A percentile compares a stretch with the other conserved stretches of the same genome.
phyloP scores from a whole-genome alignment of 108 stramenopile species.

The Schizochytrium sp. region DNA sequence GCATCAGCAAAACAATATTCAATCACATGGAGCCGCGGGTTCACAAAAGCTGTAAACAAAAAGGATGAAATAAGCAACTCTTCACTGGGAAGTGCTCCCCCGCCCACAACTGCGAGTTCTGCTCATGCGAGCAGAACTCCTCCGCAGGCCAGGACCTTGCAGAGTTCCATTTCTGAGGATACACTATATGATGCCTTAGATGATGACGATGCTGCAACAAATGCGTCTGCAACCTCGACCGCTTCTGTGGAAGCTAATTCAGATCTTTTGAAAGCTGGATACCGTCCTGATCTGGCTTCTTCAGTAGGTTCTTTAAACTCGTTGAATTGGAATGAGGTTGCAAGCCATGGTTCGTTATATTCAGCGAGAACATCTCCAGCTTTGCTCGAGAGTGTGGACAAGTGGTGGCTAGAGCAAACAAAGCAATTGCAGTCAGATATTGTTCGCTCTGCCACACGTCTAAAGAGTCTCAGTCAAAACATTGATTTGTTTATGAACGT shows the following conservation, averaged over 20 bases:
- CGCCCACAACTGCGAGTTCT: background rate
- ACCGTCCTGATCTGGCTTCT: too few relatives aligned
- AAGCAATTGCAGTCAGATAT: conserved; percentile 47
- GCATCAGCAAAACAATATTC: background rate
- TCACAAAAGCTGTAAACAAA: background rate
- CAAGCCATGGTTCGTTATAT: background rate
- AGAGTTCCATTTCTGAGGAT: too few relatives aligned
- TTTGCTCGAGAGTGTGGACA: conserved; percentile 13
- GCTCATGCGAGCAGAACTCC: too few relatives aligned
- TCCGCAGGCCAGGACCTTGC: too few relatives aligned
- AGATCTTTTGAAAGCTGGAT: too few relatives aligned
- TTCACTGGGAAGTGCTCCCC: background rate
- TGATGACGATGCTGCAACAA: too few relatives aligned
- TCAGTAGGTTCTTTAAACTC: too few relatives aligned
- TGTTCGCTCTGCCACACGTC: conserved; percentile 34
- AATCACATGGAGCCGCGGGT: background rate
- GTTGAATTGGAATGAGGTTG: background rate
- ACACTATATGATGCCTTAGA: too few relatives aligned
- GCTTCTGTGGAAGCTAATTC: too few relatives aligned
- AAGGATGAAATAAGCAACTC: background rate
- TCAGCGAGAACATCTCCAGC: background rate
- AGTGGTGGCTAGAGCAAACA: conserved; percentile 51
- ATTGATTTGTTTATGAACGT: conserved; percentile 24
- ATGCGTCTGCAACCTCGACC: too few relatives aligned
- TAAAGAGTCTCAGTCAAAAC: conserved; percentile 52